phyloP scores from a whole-genome alignment of 2,329 filamentous ascomycete genomes.

The Fonsecaea monophora region DNA sequence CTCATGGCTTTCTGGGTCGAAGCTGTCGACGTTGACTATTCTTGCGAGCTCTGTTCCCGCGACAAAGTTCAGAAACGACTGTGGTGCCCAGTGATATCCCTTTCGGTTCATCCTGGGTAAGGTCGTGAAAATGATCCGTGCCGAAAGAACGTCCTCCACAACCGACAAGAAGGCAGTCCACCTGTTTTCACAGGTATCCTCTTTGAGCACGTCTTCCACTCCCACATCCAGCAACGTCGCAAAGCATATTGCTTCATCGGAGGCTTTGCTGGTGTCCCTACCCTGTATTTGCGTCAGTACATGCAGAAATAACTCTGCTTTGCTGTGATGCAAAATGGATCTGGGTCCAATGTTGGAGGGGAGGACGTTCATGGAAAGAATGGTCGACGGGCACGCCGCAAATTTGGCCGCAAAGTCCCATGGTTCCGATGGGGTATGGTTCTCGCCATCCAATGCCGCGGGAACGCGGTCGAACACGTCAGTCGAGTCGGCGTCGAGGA shows the following conservation, averaged over 20 bases:
- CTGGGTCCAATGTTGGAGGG: not conserved
- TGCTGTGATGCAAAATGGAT: not conserved
- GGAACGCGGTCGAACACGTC: not conserved
- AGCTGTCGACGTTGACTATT: not conserved
- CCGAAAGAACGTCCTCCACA: conserved; percentile 1
- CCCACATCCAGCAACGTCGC: not conserved
- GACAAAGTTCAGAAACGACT: not conserved
- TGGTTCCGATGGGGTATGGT: not conserved
- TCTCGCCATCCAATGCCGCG: not conserved
- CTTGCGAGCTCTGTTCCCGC: not conserved
- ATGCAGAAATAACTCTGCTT: not conserved
- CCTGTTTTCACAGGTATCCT: not conserved
- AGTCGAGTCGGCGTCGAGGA: not conserved
- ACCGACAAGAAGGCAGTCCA: not conserved
- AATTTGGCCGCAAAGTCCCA: conserved; percentile 1
- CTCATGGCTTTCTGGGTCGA: not conserved
- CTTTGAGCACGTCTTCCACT: not conserved
- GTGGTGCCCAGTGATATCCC: not conserved
- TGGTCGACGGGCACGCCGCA: not conserved
- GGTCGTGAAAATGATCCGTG: not conserved
- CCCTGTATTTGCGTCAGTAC: not conserved
- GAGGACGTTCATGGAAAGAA: not conserved
- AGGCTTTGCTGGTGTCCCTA: conserved; percentile 1
- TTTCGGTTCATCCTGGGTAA: not conserved
- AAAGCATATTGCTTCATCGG: not conserved